Evolutionary conservation across 192 early-diverging fungal species (phyloP), one percentile per base, ranked within the genome.

Genomic region (Coemansia sp.): DNA sequence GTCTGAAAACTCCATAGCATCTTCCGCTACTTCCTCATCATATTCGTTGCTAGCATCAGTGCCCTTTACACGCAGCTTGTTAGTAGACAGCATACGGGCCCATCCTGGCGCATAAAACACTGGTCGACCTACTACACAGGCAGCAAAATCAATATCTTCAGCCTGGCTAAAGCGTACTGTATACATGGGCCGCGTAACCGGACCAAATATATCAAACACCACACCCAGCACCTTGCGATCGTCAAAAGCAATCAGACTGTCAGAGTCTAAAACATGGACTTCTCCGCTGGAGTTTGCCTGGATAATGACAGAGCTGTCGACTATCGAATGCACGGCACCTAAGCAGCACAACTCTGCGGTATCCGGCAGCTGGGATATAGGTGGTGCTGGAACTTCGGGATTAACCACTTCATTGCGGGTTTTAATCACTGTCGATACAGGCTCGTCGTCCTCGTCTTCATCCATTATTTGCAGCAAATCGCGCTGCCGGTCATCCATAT

Each of bases 1-100:
- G 68, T 98, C 95, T 12, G 93, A 96, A 65, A 96, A 98, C 59
- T 95, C 94, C 68, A 91, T 65, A 18, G 91, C 89, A 53, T 89
- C 80, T 2, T 86, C 90, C 26, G 60, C 84, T 0, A 91, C 79
- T 57, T 99, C 96, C 78, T 99, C 96, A 56, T 99, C 96, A 63
- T 84, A 89, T 28, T 82, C 60, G 59, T 99, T 99, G 41, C 88
- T 91, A 4, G 96, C 96, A 79, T 99, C 96, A 0, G 83, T 84
- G 26, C 94, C 94, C 63, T 91, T 97, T 1, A 50, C 35, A 33
- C 80, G 78, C 28, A 99, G 70, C 12, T 66, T 71, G 19, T 78
- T 71, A 2, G 90, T 87, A 36, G 84, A 72, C 13, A 92, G 83
- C 57, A 86, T 78, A 11, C 85, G 80, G 11, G 79, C 74, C 64